Base-by-base conservation (phyloP, 148 eudicot species). In the Heliosperma pusillum region DNA sequence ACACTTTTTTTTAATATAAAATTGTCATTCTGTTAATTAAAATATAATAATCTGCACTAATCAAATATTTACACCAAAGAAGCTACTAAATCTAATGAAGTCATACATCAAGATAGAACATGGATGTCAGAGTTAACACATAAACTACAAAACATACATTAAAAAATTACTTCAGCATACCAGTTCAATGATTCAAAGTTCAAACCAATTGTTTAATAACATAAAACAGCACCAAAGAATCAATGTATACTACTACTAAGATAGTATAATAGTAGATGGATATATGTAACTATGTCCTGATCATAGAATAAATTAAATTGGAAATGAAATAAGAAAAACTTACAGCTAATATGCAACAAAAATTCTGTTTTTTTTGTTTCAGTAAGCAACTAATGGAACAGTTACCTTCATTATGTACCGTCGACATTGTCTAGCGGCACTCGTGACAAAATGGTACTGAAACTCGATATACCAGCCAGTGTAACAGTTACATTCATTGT, bases 41-140 rank as follows among this genome's bases (percentile, higher is more conserved):
- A 65, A 40, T 42, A 63, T 24, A 55, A 29, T 40, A 22, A 52
- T 53, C 33, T 55, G 40, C 53, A 27, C 29, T 62, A 42, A 42
- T 76, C 67, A 64, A 26, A 75, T 75, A 33, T 22, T 52, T 76
- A 33, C 60, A 80, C 66, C 71, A 75, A 45, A 73, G n/a, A 67
- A 36, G 42, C 57, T 61, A 74, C 75, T 56, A 62, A 65, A 76
- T 80, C 78, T 75, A 70, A 60, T 44, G 24, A 67, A 47, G 69
- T 66, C 77, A 59, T 44, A 44, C 55, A 50, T 50, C 59, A 78
- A 42, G 66, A 75, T 74, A 70, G 69, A 72, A 75, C 74, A 70
- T 52, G 60, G 42, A 57, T 80, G 83, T 80, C 83, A 80, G 82
- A 71, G 29, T 52, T 29, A 19, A 74, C 53, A 67, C 73, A 57